Base-by-base conservation (phyloP, 2,329 filamentous ascomycete species). In the Bisporella sp. region DNA sequence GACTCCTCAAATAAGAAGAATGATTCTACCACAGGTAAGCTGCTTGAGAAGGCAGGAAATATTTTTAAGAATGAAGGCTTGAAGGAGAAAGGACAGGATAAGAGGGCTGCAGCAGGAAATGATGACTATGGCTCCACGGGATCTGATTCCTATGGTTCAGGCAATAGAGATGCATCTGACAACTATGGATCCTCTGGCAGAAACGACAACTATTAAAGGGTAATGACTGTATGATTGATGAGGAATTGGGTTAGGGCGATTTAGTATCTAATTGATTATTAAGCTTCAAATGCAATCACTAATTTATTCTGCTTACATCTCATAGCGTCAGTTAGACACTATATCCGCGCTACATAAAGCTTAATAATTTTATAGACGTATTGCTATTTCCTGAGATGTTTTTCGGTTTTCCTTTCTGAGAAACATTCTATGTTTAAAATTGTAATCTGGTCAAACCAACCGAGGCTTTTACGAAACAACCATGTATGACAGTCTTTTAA, bases 11-110 rank as follows among this genome's bases (percentile, higher is more conserved):
- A 13, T 31, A 48, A 31, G 42, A 51, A 9, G 9, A 33, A 30
- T 12, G 49, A 54, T 44, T 52, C 48, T 11, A 73, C 71, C 12
- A 48, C 78, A 28, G 79, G 79, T 44, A 81, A 78, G 66, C 50
- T 82, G 29, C 68, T 82, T 64, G 77, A 84, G 67, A 82, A 80
- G 70, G 74, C 73, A 5, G 77, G 78, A 6, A 63, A 66, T 9
- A 58, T 75, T 46, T 57, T 83, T 54, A 65, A 73, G 48, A 78
- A 70, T 57, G 68, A 73, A 12, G 68, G 65, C 41, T 50, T 81
- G 9, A 68, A 68, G 49, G 64, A 73, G 57, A 77, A 74, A 65
- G 79, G 78, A 4, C 64, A 66, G 6, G 68, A 66, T 59, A 79
- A 75, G 73, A 71, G 78, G 47, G 71, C 73, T 53, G 66, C 61